Conservation (phyloP, 139 green algal species). For the Zygnema cylindricum region DNA sequence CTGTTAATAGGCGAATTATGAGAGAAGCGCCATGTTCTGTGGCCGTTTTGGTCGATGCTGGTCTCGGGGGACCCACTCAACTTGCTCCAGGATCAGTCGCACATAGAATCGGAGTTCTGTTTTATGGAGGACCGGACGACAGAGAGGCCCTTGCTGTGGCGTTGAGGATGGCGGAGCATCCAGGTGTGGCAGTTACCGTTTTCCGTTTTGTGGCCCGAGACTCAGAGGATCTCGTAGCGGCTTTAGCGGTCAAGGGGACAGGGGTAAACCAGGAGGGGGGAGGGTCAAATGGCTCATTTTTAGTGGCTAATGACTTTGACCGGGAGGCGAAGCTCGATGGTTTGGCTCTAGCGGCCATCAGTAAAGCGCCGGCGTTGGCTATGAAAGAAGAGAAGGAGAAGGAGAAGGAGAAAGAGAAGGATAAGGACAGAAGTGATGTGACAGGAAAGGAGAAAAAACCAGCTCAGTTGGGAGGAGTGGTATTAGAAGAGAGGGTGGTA, state of each 20-base stretch:
- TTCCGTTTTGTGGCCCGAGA: constrained; percentile 38
- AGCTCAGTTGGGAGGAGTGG: background rate
- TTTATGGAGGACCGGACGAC: constrained; percentile 61
- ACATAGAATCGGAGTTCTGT: constrained; percentile 44
- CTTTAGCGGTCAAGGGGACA: constrained; percentile 28
- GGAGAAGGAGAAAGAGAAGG: background rate
- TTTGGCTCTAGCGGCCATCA: constrained; percentile 4
- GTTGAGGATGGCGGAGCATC: constrained; percentile 52
- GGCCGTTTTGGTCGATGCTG: constrained; percentile 51
- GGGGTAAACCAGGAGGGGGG: background rate
- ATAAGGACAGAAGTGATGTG: background rate
- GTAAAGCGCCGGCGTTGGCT: background rate
- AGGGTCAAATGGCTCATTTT: constrained; percentile 12
- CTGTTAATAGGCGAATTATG: constrained; percentile 51
- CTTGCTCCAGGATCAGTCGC: constrained; percentile 4
- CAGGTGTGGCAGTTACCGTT: constrained; percentile 34
- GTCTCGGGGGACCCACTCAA: constrained; percentile 40
- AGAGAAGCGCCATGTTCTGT: constrained; percentile 47
- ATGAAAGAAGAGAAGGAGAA: background rate
- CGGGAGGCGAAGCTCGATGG: constrained; percentile 25
- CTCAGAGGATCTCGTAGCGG: constrained; percentile 15
- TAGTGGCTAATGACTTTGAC: constrained; percentile 27
- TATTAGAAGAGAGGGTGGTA: constrained; percentile 31
- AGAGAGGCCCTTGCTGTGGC: constrained; percentile 52
- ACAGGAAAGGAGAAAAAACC: too few species aligned